phyloP scores from a whole-genome alignment of 441 rosid species.

The Jatropha podagrica region DNA sequence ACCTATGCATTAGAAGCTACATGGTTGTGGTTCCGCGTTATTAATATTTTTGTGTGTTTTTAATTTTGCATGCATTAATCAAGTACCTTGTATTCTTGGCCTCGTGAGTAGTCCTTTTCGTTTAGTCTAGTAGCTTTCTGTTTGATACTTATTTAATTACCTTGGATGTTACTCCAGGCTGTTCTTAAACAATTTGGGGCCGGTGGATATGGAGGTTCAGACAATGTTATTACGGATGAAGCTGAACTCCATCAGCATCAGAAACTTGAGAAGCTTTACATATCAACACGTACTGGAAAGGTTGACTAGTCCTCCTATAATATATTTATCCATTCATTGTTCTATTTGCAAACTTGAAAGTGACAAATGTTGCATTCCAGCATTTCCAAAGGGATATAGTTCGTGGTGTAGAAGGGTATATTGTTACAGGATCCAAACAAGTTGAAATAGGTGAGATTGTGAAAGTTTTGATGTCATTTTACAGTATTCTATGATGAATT shows the following conservation, averaged over 20 bases:
- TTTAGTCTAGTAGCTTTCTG: background rate
- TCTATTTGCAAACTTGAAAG: background rate
- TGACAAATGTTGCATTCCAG: slow-evolving; percentile 38
- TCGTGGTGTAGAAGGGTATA: slow-evolving; percentile 87
- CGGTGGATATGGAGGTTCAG: slow-evolving; percentile 84
- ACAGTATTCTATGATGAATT: slow-evolving; percentile 7
- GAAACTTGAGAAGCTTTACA: slow-evolving; percentile 86
- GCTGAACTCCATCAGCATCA: slow-evolving; percentile 79
- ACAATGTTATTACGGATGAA: slow-evolving; percentile 63
- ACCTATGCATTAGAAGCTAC: background rate
- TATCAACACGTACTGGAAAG: slow-evolving; percentile 90
- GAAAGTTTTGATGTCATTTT: slow-evolving; percentile 10
- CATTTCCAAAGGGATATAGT: slow-evolving; percentile 91
- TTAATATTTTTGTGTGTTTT: background rate
- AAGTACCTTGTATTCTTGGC: slow-evolving; percentile 9
- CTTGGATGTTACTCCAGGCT: slow-evolving; percentile 47
- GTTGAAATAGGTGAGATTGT: slow-evolving; percentile 75
- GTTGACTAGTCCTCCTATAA: slow-evolving; percentile 33
- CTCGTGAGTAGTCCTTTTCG: background rate
- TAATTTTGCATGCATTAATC: slow-evolving; percentile 14
- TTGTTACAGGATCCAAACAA: slow-evolving; percentile 81
- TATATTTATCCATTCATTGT: slow-evolving; percentile 1
- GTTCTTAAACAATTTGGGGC: slow-evolving; percentile 90
- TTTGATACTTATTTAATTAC: background rate
- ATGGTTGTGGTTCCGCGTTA: background rate